phyloP scores from a whole-genome alignment of 208 protist species.

The Crithidia fasciculata region DNA sequence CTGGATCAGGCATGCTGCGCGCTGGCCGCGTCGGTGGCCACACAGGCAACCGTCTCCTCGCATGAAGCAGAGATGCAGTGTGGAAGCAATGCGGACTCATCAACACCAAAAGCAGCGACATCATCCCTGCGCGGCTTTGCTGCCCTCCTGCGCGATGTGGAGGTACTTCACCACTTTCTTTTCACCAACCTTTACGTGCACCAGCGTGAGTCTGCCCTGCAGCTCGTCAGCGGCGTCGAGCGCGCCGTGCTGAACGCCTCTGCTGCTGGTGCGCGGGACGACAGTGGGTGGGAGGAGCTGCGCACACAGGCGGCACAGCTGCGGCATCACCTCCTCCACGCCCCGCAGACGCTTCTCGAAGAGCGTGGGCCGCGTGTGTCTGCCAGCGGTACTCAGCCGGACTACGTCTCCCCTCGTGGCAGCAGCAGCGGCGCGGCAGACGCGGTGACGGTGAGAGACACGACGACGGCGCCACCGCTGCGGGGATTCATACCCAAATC shows the following conservation, averaged over 20 bases:
- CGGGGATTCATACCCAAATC: neutral
- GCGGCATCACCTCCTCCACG: conserved; percentile 13
- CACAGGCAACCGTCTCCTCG: neutral
- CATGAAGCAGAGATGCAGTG: neutral
- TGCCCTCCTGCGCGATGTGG: conserved; percentile 25
- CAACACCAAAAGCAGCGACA: too few species aligned
- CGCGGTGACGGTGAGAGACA: neutral
- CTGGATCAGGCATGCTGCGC: conserved; percentile 21
- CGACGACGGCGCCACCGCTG: too few species aligned
- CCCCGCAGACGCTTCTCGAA: neutral
- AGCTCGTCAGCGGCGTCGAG: conserved; percentile 22
- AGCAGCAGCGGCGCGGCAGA: neutral
- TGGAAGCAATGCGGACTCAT: neutral
- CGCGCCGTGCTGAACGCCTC: conserved; percentile 7
- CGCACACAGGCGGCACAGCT: conserved; percentile 9
- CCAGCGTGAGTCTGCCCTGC: conserved; percentile 30
- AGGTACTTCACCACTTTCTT: conserved; percentile 33
- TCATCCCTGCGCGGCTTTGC: neutral
- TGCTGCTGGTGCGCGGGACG: neutral
- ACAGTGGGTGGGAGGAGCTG: conserved; percentile 9
- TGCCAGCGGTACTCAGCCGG: neutral
- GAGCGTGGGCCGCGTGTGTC: neutral
- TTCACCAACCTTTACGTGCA: conserved; percentile 37
- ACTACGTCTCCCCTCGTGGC: neutral
- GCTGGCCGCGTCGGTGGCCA: conserved; percentile 9